phyloP scores from a whole-genome alignment of 31 red algal genomes.

The Asparagopsis taxiformis region DNA sequence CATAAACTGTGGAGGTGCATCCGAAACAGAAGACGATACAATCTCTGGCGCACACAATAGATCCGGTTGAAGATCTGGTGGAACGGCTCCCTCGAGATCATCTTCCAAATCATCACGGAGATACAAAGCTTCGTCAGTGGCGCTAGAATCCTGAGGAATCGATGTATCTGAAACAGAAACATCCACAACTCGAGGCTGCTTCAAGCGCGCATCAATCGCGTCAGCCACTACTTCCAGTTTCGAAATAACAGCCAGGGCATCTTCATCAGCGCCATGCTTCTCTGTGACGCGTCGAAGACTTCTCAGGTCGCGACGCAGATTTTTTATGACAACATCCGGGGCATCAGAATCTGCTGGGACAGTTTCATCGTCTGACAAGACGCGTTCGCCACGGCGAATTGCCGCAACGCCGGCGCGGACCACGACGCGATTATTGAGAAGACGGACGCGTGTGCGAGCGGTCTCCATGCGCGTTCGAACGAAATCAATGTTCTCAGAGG shows the following conservation, averaged over 20 bases:
- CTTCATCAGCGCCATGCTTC: slow-evolving; percentile 6
- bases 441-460: slow-evolving; percentile 1
- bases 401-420: background rate
- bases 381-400: background rate
- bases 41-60: too few species aligned
- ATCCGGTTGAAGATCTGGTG: background rate
- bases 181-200: background rate
- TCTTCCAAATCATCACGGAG: background rate
- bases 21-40: too few species aligned
- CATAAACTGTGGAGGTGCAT: too few species aligned
- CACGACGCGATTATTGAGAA: slow-evolving; percentile 1
- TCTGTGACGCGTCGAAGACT: slow-evolving; percentile 7
- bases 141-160: too few species aligned
- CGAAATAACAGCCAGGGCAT: slow-evolving; percentile 5
- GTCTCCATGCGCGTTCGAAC: slow-evolving; percentile 4
- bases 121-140: too few species aligned
- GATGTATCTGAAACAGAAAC: too few species aligned
- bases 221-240: slow-evolving; percentile 14
- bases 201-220: slow-evolving; percentile 12
- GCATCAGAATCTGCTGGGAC: background rate
- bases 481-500: background rate
- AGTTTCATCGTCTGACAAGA: background rate
- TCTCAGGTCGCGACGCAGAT: slow-evolving; percentile 27
- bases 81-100: background rate
- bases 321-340: background rate